Evolutionary conservation across 257 asterid species (phyloP).

Genomic region (Ilex asprella): DNA sequence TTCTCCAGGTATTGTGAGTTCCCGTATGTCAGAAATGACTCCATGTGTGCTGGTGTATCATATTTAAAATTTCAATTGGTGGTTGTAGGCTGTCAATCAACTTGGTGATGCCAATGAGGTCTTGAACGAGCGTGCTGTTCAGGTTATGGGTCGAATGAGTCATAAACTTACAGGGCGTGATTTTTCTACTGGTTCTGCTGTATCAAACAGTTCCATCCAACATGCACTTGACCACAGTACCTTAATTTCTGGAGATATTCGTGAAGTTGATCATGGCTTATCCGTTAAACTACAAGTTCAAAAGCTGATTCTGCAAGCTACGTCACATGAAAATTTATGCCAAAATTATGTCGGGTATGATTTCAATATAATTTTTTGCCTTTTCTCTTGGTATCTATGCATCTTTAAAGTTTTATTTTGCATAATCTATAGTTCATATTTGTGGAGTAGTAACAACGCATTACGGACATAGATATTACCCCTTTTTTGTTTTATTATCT

Average conservation of each 20-base stretch:
- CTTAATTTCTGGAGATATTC: slow-evolving; percentile 57
- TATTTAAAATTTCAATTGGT: slow-evolving; percentile 11
- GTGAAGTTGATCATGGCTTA: slow-evolving; percentile 91
- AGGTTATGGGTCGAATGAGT: slow-evolving; percentile 98
- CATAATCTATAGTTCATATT: neutral
- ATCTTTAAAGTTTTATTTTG: neutral
- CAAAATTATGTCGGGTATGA: slow-evolving; percentile 97
- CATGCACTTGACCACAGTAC: slow-evolving; percentile 58
- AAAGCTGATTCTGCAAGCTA: slow-evolving; percentile 92
- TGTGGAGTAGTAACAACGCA: neutral
- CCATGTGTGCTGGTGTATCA: neutral
- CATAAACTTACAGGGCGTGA: slow-evolving; percentile 96
- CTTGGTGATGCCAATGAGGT: slow-evolving; percentile 98
- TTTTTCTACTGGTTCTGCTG: slow-evolving; percentile 50
- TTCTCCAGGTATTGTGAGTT: slow-evolving; percentile 61
- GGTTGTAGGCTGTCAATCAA: slow-evolving; percentile 79
- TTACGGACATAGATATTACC: neutral
- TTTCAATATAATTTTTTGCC: neutral
- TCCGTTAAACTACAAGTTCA: slow-evolving; percentile 91
- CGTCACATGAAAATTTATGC: slow-evolving; percentile 84
- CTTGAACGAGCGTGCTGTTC: slow-evolving; percentile 88
- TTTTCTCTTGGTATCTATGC: neutral
- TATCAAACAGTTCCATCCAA: slow-evolving; percentile 53
- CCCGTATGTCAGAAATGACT: neutral
- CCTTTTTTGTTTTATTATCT: too few relatives aligned